Base-by-base conservation (phyloP, 192 early-diverging fungal species). In the Powellomyces hirtus region DNA sequence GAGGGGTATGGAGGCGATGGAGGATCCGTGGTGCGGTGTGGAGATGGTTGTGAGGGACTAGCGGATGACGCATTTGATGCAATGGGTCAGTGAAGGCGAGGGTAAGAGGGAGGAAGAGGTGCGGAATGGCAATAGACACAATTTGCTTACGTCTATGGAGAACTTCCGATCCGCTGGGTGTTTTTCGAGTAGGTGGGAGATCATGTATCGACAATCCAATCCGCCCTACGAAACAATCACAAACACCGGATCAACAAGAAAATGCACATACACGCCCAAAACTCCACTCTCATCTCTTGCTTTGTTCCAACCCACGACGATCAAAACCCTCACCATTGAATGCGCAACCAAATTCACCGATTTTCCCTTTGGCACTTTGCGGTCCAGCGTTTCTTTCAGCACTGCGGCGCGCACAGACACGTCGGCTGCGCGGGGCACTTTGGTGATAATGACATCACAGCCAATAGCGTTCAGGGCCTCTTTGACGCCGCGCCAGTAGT, bases 301-400 rank as follows among this genome's bases (percentile, higher is more conserved):
- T 13, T n/a, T 44, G 11, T 13, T n/a, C 10, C 40, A 44, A 40
- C 14, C n/a, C n/a, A n/a, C n/a, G n/a, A n/a, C n/a, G 22, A 63
- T 61, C 80, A 89, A 86, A n/a, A n/a, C n/a, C n/a, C n/a, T n/a
- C n/a, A n/a, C n/a, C 92, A 94, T 94, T 33, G 92, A 94, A 65
- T 94, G 91, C 1, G 91, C 92, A 1, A 94, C 46, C 64, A 94
- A 85, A 73, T 94, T 92, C 70, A 94, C 80, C n/a, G 75, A 44
- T 42, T 75, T 71, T 13, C 79, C 84, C 14, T 46, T 33, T 11
- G 57, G 40, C 8, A 71, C 34, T 16, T 71, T 82, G 4, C 66
- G 61, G 3, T 77, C 80, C 24, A 94, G 68, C 49, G 87, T 77
- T 10, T 75, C 58, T 56, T 90, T 84, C 38, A 94, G 74, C 38